Base-by-base conservation (phyloP, 108 stramenopile genomes). In the Fistulifera solaris region DNA sequence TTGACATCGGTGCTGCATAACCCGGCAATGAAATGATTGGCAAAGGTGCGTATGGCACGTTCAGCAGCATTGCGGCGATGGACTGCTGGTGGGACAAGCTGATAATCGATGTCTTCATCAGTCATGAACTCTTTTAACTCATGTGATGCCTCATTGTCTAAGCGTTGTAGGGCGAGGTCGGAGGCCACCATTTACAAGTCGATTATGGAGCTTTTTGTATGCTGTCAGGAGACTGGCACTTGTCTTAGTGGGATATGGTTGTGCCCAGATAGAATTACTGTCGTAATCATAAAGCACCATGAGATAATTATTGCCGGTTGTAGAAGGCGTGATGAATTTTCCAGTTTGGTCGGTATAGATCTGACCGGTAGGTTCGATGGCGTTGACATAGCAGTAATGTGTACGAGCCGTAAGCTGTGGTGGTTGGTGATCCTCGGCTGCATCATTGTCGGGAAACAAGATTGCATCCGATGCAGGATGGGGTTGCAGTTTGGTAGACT, bases 31-130 rank as follows among this genome's bases (percentile, higher is more conserved):
- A 74, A 75, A 50, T 74, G 73, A 11, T 63, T 58, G 38, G 72
- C 66, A 57, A 71, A 78, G 24, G 73, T 78, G 12, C 52, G 54
- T 12, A 78, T 78, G 8, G 74, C 74, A 8, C 31, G 62, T 54
- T 80, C 72, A 0, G 79, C 79, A n/a, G 58, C 51, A 62, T 80
- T 80, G 24, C 54, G 41, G 35, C 64, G 52, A 46, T 65, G 67
- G 21, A 52, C 39, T 17, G 41, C 41, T 8, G 70, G 67, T 51
- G 73, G 69, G n/a, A 52, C 62, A 13, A 74, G 48, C 49, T 80
- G 72, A 26, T 22, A 27, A 25, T 52, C 38, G 7, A 53, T 41
- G 21, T 59, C 25, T 1, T 52, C 22, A 4, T 26, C 44, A 40
- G n/a, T 15, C 25, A 60, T 39, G 26, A 24, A 62, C 2, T 39